Evolutionary conservation across 768 basidiomycete genomes (phyloP), one percentile per base, ranked within the genome.

Genomic region (Mycena vulgaris): DNA sequence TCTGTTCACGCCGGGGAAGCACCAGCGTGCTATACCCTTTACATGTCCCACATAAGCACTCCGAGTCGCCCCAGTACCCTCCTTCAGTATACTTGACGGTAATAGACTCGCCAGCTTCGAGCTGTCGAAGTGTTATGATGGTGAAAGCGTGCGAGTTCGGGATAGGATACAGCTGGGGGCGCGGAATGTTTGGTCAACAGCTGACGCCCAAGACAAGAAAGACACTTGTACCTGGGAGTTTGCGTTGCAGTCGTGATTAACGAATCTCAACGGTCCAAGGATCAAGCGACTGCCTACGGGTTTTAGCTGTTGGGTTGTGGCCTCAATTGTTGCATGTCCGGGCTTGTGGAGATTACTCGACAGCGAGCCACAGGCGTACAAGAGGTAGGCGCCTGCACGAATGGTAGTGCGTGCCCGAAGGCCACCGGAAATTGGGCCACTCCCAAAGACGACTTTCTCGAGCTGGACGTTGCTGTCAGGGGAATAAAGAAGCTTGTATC

Each of bases 161-260:
- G 33, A 66, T 66, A 28, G 65, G 65, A 66, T 66, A 66, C 27
- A 66, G 17, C 65, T 66, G 57, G 17, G 57, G 17, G 14, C 52
- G 52, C 27, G 17, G 17, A 23, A 40, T 35, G 30, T 42, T 33
- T 35, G 10, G 17, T 40, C 9, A 55, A n/a, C 27, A 14, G 31
- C 5, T n/a, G n/a, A n/a, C 1, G 48, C 9, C 6, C 10, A 25
- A 4, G 27, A 14, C 25, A 45, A 7, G n/a, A 49, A 33, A 40
- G 1, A 45, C 48, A 21, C 23, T 48, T 13, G 35, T 21, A 57
- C 72, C 48, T 73, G 68, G 30, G 63, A 66, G 53, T 73, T 73
- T 35, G 72, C 47, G 13, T 63, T 69, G 60, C 72, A 73, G 45
- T 73, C 72, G 58, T 73, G 72, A 45, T 70, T 73, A 2, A 52